phyloP scores from a whole-genome alignment of 108 stramenopile species.

The Parietichytrium sp. region DNA sequence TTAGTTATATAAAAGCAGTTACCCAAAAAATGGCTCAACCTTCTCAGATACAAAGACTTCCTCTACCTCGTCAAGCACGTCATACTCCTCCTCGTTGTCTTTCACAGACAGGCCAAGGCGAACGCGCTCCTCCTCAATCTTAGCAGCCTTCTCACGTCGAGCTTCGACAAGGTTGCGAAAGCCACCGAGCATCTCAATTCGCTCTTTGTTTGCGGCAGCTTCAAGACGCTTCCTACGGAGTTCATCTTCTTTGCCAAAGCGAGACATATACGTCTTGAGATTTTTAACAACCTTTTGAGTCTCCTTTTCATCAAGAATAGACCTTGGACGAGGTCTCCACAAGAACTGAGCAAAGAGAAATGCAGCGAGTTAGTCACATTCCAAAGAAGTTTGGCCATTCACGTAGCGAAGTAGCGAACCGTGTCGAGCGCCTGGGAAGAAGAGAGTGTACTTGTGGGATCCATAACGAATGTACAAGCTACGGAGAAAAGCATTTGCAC shows the following conservation, averaged over 20 bases:
- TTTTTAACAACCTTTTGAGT: conserved; percentile 17
- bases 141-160: neutral
- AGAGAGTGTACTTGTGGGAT: too few species aligned
- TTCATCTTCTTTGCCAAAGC: conserved; percentile 29
- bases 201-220: conserved; percentile 29
- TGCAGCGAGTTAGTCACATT: too few species aligned
- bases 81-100: conserved; percentile 10
- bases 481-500: too few species aligned
- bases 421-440: too few species aligned
- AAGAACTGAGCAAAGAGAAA: conserved; percentile 13
- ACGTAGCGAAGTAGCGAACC: too few species aligned
- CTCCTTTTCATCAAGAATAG: neutral
- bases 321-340: conserved; percentile 23
- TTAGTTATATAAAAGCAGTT: neutral
- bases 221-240: conserved; percentile 34
- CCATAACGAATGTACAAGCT: too few species aligned
- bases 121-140: neutral
- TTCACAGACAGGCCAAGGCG: conserved; percentile 9
- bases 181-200: neutral
- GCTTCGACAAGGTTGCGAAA: conserved; percentile 17
- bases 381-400: too few species aligned
- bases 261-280: conserved; percentile 33
- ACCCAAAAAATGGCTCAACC: conserved; percentile 35
- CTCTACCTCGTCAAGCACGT: neutral
- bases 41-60: conserved; percentile 11